Conservation (phyloP, 2,329 filamentous ascomycete genomes). For the Aspergillus floridensis region DNA sequence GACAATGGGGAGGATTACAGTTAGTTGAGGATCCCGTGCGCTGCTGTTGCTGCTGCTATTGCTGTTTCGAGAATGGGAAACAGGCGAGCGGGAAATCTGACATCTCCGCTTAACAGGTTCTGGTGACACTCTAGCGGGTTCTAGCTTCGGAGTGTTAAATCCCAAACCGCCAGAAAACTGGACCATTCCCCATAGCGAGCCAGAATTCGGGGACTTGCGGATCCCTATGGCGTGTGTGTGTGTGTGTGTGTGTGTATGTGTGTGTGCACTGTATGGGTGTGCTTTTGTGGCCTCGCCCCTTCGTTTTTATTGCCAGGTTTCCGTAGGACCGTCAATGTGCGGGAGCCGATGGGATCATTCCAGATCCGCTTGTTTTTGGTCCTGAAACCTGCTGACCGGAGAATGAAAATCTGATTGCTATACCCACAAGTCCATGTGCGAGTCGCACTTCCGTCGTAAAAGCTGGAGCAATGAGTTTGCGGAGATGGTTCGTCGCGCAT, state of each 20-base stretch:
- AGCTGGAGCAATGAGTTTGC: not conserved
- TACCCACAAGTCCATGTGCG: not conserved
- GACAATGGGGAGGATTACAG: not conserved
- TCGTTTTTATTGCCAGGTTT: not conserved
- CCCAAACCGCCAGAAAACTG: constrained; percentile 16
- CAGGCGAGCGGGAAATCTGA: constrained; percentile 18
- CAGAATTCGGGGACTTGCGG: constrained; percentile 14
- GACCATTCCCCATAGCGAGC: constrained; percentile 11
- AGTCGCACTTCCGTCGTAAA: not conserved
- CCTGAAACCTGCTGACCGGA: not conserved
- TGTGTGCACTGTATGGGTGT: not conserved
- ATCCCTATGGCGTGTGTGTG: constrained; percentile 5
- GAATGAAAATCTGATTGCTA: not conserved
- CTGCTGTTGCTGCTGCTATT: not conserved
- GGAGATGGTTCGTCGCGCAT: constrained; percentile 1
- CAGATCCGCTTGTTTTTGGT: not conserved
- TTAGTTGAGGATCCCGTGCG: not conserved
- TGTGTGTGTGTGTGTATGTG: not conserved
- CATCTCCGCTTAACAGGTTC: constrained; percentile 28
- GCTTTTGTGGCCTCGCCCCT: not conserved
- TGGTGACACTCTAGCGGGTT: constrained; percentile 32
- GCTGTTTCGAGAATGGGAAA: not conserved
- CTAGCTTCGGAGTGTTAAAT: constrained; percentile 26
- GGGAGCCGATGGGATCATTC: not conserved
- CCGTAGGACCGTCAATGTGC: no score